Conservation (phyloP, 306 rosid genomes). For the Crotalaria pallida region DNA sequence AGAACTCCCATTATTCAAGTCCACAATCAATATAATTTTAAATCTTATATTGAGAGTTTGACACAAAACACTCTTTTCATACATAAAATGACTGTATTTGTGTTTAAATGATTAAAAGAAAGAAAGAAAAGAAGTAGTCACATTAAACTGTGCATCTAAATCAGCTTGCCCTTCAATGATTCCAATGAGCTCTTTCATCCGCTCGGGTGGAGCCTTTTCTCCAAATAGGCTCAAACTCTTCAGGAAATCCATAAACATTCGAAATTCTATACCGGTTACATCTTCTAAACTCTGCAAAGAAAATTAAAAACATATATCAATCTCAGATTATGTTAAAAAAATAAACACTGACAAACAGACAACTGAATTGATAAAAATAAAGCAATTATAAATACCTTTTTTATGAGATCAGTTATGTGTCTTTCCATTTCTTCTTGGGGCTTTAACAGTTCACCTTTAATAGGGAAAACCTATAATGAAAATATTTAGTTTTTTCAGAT, state of each 20-base stretch:
- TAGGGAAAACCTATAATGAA: conserved; percentile 70
- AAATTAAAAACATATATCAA: conserved; percentile 31
- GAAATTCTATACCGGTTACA: conserved; percentile 84
- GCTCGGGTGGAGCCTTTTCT: conserved; percentile 79
- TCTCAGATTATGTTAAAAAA: conserved; percentile 2
- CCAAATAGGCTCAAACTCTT: conserved; percentile 82
- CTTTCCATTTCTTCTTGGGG: conserved; percentile 98
- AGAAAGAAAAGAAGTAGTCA: conserved; percentile 25
- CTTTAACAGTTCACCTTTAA: conserved; percentile 80
- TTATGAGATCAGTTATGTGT: conserved; percentile 89
- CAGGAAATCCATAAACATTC: conserved; percentile 88
- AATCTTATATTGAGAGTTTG: neutral
- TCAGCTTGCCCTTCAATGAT: conserved; percentile 97
- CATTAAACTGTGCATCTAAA: conserved; percentile 75
- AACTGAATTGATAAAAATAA: conserved; percentile 4
- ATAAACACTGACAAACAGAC: neutral
- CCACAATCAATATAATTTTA: neutral
- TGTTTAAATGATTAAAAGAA: neutral
- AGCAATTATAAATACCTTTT: conserved; percentile 49
- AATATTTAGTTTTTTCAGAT: conserved; percentile 13
- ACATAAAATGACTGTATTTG: neutral
- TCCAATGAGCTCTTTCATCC: conserved; percentile 83
- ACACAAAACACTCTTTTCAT: neutral
- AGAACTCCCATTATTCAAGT: neutral
- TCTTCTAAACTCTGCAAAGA: conserved; percentile 74